Conservation (phyloP, 495 filamentous ascomycete genomes). For the Neurospora sp. region DNA sequence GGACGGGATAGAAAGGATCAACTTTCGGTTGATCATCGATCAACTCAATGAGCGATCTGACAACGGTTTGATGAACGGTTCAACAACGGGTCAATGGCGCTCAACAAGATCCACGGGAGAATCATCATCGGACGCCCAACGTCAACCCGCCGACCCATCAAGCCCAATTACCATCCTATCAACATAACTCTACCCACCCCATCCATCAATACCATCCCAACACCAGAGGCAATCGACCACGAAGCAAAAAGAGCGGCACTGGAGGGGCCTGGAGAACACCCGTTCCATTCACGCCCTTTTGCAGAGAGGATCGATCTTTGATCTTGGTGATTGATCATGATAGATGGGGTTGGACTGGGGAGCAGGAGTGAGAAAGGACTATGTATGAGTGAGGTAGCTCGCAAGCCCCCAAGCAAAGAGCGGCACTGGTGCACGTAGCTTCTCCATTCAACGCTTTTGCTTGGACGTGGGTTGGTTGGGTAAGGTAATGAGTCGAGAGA, state of each 20-base stretch:
- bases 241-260: background rate
- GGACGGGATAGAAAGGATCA: background rate
- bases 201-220: background rate
- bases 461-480: too few relatives aligned
- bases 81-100: background rate
- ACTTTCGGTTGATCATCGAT: background rate
- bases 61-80: background rate
- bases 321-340: too few relatives aligned
- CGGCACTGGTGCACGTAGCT: too few relatives aligned
- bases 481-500: background rate
- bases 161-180: background rate
- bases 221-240: background rate
- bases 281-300: background rate
- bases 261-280: background rate
- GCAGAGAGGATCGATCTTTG: too few relatives aligned
- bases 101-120: too few relatives aligned
- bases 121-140: background rate
- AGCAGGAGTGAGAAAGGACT: too few relatives aligned
- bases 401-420: too few relatives aligned
- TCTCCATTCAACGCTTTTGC: too few relatives aligned
- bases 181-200: background rate
- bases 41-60: background rate
- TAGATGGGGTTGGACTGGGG: too few relatives aligned
- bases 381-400: too few relatives aligned
- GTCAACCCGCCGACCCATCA: background rate